Evolutionary conservation across 441 rosid genomes (phyloP).

Genomic region (Euphorbia schlechtendalii): DNA sequence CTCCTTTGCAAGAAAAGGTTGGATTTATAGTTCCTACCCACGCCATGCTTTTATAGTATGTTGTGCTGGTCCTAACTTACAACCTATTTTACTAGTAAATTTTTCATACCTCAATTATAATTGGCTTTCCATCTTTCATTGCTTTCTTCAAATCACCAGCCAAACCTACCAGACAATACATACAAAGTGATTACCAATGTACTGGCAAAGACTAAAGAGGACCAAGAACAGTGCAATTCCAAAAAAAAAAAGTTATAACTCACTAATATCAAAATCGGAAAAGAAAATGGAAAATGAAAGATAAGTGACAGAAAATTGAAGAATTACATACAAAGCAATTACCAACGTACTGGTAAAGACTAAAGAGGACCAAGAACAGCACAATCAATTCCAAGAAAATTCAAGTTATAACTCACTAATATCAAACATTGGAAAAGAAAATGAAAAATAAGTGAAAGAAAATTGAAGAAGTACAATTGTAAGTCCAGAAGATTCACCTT

Average conservation of each 20-base stretch:
- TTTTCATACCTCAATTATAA: constrained; percentile 75
- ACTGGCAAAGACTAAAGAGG: constrained; percentile 12
- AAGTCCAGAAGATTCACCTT: constrained; percentile 45
- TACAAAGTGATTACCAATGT: constrained; percentile 7
- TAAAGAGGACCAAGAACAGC: not conserved
- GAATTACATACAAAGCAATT: constrained; percentile 7
- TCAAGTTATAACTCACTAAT: not conserved
- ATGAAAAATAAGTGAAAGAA: not conserved
- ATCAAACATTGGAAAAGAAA: not conserved
- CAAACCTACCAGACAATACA: constrained; percentile 53
- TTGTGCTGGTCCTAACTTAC: not conserved
- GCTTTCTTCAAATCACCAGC: constrained; percentile 99
- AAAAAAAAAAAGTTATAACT: not conserved
- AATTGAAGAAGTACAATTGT: constrained; percentile 12
- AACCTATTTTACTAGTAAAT: constrained; percentile 2
- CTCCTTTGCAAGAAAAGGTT: not conserved
- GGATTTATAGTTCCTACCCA: not conserved
- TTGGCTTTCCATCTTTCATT: constrained; percentile 99
- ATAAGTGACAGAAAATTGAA: constrained; percentile 5
- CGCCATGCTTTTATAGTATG: not conserved
- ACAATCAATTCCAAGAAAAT: constrained; percentile 2
- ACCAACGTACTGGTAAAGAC: too few species aligned
- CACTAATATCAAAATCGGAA: not conserved
- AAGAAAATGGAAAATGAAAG: not conserved
- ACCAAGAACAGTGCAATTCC: too few species aligned